Base-by-base conservation (phyloP, 225 moss, liverwort and hornwort species). In the Antitrichia curtipendula region DNA sequence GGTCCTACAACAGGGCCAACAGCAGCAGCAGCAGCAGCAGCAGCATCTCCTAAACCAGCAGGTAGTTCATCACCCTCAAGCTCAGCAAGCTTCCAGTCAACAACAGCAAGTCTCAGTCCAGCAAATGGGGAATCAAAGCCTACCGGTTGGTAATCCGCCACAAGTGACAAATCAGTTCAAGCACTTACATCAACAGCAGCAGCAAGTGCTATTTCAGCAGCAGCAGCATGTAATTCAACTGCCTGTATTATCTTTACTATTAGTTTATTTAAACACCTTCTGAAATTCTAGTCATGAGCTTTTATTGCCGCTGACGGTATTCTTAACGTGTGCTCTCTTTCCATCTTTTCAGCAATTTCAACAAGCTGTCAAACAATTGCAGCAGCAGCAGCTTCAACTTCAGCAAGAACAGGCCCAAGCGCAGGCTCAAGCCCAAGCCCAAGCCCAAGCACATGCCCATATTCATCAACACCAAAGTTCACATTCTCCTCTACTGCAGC, bases 341-440 rank as follows among this genome's bases (percentile, higher is more conserved):
- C 22, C 5, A 54, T 85, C 36, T 72, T 75, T 85, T 45, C 61
- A 91, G 79, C 95, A 92, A 68, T 88, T 94, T 77, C 94, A 97
- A 89, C 97, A 94, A 87, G 88, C 88, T 85, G 86, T 94, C 52
- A 91, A 93, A 87, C 95, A 95, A 66, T 71, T 89, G 45, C 95
- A 95, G 85, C 95, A 95, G 82, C 90, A 91, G 89, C 94, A 89
- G 52, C 94, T 89, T 54, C 91, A 88, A 22, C 96, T 92, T 86
- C 93, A 94, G 66, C 96, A 95, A 57, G 90, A 88, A 57, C 93
- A 92, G 80, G 89, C 63, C 17, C 91, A 90, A 16, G 90, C 60
- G 1, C 91, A 91, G n/a, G 75, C 83, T 10, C 91, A 90, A 10
- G 82, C 62, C 0, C 90, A 90, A 28, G 84, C 36, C 12, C 90